Percentiles rank a stretch among this genome's conserved stretches.
These are phyloP conservation scores for Epichloe brachyelytri DNA, from an alignment of 2,329 filamentous ascomycete genomes.

Conservation along the genomic window DNA sequence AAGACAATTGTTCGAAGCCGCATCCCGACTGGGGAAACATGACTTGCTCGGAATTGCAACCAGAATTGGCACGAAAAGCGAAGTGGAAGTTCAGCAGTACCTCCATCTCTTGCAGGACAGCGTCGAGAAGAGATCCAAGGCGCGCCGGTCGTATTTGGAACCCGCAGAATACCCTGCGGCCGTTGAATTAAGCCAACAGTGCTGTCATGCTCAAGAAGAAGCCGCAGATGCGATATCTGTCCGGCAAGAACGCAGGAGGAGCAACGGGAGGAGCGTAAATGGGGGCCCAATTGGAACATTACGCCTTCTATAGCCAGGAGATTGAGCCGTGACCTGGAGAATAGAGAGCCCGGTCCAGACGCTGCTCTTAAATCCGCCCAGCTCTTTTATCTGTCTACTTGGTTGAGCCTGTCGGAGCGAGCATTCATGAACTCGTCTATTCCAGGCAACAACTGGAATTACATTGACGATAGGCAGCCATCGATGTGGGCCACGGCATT, in stretches of 20 bases:
- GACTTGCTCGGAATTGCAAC: constrained; percentile 49
- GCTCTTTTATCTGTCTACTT: constrained; percentile 45
- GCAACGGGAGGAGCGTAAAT: constrained; percentile 42
- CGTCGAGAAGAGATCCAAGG: constrained; percentile 24
- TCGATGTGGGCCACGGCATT: constrained; percentile 63
- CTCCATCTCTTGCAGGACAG: constrained; percentile 46
- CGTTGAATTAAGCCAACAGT: constrained; percentile 54
- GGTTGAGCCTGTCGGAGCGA: constrained; percentile 49
- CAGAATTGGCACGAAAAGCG: constrained; percentile 57
- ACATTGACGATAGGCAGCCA: constrained; percentile 47
- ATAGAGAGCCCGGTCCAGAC: neutral
- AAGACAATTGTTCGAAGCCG: constrained; percentile 49
- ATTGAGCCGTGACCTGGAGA: constrained; percentile 12
- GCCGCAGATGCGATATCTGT: constrained; percentile 53
- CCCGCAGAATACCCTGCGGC: constrained; percentile 56
- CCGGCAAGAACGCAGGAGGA: constrained; percentile 53
- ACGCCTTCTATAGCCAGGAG: constrained; percentile 24
- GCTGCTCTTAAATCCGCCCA: constrained; percentile 33
- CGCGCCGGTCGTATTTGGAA: constrained; percentile 21
- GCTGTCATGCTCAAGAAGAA: constrained; percentile 51
- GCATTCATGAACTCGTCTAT: constrained; percentile 64
- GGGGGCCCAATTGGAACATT: constrained; percentile 57
- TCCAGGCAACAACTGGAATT: constrained; percentile 54
- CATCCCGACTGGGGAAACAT: constrained; percentile 51
- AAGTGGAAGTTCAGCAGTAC: constrained; percentile 61